Percentiles rank a stretch among this genome's conserved stretches.
Conservation (phyloP, 768 basidiomycete species). For the Leccinum obscurum region DNA sequence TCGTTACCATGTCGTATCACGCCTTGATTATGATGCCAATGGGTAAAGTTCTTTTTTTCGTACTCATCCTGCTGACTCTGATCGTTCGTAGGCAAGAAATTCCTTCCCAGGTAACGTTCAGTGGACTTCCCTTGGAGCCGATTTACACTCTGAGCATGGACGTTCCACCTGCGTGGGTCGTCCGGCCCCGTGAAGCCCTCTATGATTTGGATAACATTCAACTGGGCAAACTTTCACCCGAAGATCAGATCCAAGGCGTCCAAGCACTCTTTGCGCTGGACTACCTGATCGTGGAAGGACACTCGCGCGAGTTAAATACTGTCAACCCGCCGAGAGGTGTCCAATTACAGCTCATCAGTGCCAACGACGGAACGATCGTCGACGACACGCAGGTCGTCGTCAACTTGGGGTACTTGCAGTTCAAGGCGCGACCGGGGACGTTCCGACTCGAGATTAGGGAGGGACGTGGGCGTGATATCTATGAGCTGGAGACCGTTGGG, state of each 20-base stretch:
- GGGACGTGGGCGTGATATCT: slow-evolving; percentile 81
- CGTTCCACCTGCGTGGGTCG: slow-evolving; percentile 89
- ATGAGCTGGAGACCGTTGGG: slow-evolving; percentile 80
- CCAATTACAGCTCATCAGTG: slow-evolving; percentile 75
- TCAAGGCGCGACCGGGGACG: slow-evolving; percentile 89
- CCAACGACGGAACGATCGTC: slow-evolving; percentile 43
- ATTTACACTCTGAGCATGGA: slow-evolving; percentile 96
- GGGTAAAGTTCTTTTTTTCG: slow-evolving; percentile 47
- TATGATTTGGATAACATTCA: slow-evolving; percentile 98
- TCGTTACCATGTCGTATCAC: slow-evolving; percentile 65
- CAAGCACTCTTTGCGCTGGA: slow-evolving; percentile 86
- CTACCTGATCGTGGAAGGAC: slow-evolving; percentile 91
- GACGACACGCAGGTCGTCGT: slow-evolving; percentile 93
- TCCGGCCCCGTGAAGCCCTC: slow-evolving; percentile 81
- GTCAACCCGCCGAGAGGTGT: slow-evolving; percentile 83
- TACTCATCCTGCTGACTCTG: neutral
- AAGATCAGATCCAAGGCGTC: slow-evolving; percentile 54
- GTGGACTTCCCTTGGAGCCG: slow-evolving; percentile 74
- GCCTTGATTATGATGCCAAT: slow-evolving; percentile 60
- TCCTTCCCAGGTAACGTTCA: slow-evolving; percentile 61
- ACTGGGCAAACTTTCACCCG: slow-evolving; percentile 59
- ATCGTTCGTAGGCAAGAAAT: slow-evolving; percentile 52
- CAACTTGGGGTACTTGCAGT: slow-evolving; percentile 95
- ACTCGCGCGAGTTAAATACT: slow-evolving; percentile 73
- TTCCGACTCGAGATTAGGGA: slow-evolving; percentile 80